Base-by-base conservation (phyloP, 176 grass and related monocot species). In the Neostapfia colusana region DNA sequence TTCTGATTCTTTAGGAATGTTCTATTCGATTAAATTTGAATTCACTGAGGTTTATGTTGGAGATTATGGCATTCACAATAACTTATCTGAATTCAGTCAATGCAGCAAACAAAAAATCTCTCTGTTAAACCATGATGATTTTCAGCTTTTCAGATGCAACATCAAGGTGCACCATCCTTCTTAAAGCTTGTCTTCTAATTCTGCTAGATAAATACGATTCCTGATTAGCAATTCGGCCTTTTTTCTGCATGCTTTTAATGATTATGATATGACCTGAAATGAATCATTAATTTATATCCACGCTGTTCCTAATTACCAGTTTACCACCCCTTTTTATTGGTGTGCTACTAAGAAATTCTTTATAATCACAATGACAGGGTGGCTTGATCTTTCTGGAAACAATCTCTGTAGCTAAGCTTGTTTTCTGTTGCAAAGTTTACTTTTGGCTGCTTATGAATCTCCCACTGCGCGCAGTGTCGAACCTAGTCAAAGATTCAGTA, bases 361-460 rank as follows among this genome's bases (percentile, higher is more conserved):
- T 58, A 66, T 80, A 76, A 80, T 63, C 79, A 61, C 44, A 48
- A 82, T 84, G 55, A 49, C 89, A 91, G 92, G 92, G 89, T 78
- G 92, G 92, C 44, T 87, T 91, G 59, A 89, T 95, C 69, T 91
- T 91, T 87, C 67, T 91, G 72, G 92, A 95, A 91, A 89, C 89
- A 73, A 63, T 85, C 70, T 72, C 89, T 65, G 46, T 95, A 78
- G 83, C 92, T 73, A 88, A 89, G 89, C 72, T 89, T 87, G 81
- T 85, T 87, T 79, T 82, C 38, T 89, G 83, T 49, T 77, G 70
- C 74, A 86, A 89, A 87, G 48, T 85, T 77, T 88, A 81, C 82
- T 77, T 84, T 85, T 46, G 75, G 70, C 63, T 89, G 46, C 73
- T 86, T 57, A 66, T 76, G 65, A 56, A 80, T 77, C 65, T 82